Conservation (phyloP, 305 asterid genomes). For the Vinca major region DNA sequence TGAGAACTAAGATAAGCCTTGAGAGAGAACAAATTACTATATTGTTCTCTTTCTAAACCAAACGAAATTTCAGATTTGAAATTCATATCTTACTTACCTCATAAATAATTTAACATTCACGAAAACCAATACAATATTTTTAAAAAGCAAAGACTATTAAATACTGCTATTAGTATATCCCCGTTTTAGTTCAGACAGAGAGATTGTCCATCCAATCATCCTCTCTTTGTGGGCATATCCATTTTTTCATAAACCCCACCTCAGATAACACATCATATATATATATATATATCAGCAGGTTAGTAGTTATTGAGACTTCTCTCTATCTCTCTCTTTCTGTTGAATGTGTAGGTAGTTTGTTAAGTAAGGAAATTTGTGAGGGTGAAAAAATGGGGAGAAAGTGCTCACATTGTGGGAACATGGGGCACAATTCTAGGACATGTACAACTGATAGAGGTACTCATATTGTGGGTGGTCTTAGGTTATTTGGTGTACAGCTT, state of each 20-base stretch:
- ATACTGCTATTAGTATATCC: too few species aligned
- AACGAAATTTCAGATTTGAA: too few species aligned
- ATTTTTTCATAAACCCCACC: slow-evolving; percentile 30
- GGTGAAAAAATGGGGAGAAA: slow-evolving; percentile 55
- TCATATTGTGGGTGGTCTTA: slow-evolving; percentile 16
- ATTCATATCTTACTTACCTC: too few species aligned
- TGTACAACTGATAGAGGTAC: slow-evolving; percentile 31
- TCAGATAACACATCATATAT: slow-evolving; percentile 27
- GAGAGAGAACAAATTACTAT: too few species aligned
- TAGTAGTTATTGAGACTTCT: slow-evolving; percentile 6
- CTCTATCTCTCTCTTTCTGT: slow-evolving; percentile 16
- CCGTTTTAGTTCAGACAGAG: not conserved
- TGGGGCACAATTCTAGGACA: slow-evolving; percentile 83
- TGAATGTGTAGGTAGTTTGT: slow-evolving; percentile 7
- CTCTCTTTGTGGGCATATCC: slow-evolving; percentile 27
- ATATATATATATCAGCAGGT: slow-evolving; percentile 9
- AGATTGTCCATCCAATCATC: slow-evolving; percentile 39
- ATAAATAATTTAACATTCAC: too few species aligned
- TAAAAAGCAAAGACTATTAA: too few species aligned
- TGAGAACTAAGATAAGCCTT: not conserved
- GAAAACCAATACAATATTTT: too few species aligned
- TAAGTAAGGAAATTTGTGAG: slow-evolving; percentile 12
- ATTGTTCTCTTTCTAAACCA: too few species aligned
- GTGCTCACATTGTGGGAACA: slow-evolving; percentile 77
- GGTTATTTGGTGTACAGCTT: slow-evolving; percentile 64